Percentiles rank a stretch among this genome's conserved stretches.
Evolutionary conservation across 2,329 filamentous ascomycete species (phyloP).

Genomic region (Huntiella omanensis): DNA sequence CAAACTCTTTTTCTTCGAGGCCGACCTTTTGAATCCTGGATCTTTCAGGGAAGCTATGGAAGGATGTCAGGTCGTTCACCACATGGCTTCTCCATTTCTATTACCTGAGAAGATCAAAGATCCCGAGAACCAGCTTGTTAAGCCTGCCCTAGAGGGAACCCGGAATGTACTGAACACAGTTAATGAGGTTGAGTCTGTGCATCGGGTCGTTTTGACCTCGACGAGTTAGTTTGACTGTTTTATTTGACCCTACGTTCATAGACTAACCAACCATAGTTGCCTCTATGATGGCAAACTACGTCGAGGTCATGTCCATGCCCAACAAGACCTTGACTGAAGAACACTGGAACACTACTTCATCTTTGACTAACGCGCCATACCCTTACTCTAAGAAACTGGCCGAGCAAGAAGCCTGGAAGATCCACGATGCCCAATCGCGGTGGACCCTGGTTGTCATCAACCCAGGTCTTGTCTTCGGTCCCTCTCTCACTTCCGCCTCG

Average conservation of each 20-base stretch:
- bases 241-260: too few relatives aligned
- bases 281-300: slow-evolving; percentile 4
- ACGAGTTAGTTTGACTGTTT: slow-evolving; percentile 3
- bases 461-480: slow-evolving; percentile 12
- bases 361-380: background rate
- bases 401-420: slow-evolving; percentile 13
- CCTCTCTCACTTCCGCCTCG: slow-evolving; percentile 12
- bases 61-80: slow-evolving; percentile 18
- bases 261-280: background rate
- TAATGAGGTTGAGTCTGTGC: slow-evolving; percentile 11
- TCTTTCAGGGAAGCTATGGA: slow-evolving; percentile 17
- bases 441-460: slow-evolving; percentile 12
- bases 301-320: slow-evolving; percentile 1
- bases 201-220: slow-evolving; percentile 12
- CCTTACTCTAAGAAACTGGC: slow-evolving; percentile 12
- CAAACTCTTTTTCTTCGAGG: slow-evolving; percentile 16
- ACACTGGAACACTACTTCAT: slow-evolving; percentile 3
- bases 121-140: slow-evolving; percentile 11
- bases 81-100: slow-evolving; percentile 20
- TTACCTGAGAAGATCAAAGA: slow-evolving; percentile 9
- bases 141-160: slow-evolving; percentile 13
- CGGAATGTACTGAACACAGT: slow-evolving; percentile 12
- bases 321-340: background rate
- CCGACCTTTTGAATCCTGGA: slow-evolving; percentile 16
- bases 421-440: slow-evolving; percentile 9